Evolutionary conservation across 768 basidiomycete species (phyloP), one percentile per base, ranked within the genome.

Genomic region (Russula emetica): DNA sequence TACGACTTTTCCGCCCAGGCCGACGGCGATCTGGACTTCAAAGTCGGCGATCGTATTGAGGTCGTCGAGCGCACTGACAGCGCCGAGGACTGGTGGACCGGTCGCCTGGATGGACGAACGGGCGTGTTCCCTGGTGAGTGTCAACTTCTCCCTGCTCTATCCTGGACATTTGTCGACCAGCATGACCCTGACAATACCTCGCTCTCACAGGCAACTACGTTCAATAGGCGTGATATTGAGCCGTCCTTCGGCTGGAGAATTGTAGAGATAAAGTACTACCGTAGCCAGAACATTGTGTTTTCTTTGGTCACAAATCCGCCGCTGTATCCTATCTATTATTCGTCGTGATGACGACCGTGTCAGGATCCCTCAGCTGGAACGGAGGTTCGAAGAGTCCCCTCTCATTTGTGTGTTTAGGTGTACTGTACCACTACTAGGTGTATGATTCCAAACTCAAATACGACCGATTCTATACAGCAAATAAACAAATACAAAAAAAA

Each of bases 71-170:
- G 83, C 74, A 86, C 88, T 20, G 83, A 82, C 8, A 94, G 85
- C 70, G 72, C 86, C 30, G 92, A 98, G 72, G 95, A 98, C 72
- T 98, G 95, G 95, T 98, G 96, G 96, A 97, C 94, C 30, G 95
- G 96, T 8, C 82, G 83, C 70, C 58, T 96, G 69, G 85, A 92
- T 67, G 94, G 94, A 8, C 73, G 74, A 66, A 84, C 92, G 72
- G 95, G 95, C 9, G 89, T 94, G 18, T 98, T 98, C 77, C 96
- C 95, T 60, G 92, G 90, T 83, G 76, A 72, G 75, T 76, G 40
- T 11, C 44, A 22, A 22, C 45, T 22, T 13, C 44, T 22, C 30
- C 0, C 18, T 2, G 1, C 3, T n/a, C 26, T 50, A n/a, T 47
- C 40, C 18, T 34, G 49, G 24, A 14, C 42, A 28, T 7, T 47